Evolutionary conservation across 208 protist species (phyloP).

Genomic region (Trypanosoma melophagium): DNA sequence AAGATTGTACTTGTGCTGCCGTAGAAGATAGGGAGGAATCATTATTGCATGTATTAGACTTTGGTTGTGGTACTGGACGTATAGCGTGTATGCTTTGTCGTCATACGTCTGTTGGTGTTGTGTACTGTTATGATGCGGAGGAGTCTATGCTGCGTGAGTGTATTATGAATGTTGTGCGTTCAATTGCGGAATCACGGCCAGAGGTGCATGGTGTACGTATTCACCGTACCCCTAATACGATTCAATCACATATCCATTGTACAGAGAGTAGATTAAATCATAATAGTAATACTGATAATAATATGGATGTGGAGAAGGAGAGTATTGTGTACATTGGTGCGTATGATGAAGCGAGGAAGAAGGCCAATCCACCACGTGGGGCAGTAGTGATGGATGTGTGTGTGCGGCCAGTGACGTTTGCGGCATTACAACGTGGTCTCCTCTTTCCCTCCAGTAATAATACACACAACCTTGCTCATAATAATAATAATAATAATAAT

Average conservation of each 20-base stretch:
- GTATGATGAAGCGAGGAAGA: too few relatives aligned
- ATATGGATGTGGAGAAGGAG: neutral
- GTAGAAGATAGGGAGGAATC: neutral
- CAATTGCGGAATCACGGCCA: constrained; percentile 12
- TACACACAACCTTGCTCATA: too few relatives aligned
- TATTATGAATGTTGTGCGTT: constrained; percentile 42
- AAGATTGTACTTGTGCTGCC: too few relatives aligned
- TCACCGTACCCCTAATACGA: neutral
- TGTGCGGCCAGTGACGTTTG: constrained; percentile 52
- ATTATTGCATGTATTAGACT: constrained; percentile 49
- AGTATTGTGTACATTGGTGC: constrained; percentile 7
- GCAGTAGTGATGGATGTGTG: constrained; percentile 35
- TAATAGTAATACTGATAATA: constrained; percentile 8
- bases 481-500: too few relatives aligned
- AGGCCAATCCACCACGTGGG: too few relatives aligned
- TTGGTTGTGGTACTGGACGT: constrained; percentile 83
- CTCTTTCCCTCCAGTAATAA: too few relatives aligned
- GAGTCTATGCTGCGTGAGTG: constrained; percentile 62
- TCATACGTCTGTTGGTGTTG: constrained; percentile 40
- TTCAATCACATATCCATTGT: neutral
- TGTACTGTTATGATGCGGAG: constrained; percentile 81
- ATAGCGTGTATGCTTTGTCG: constrained; percentile 57
- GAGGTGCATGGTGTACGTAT: constrained; percentile 14
- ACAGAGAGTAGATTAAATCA: neutral
- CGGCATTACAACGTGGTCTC: constrained; percentile 41